Percentiles rank a stretch among this genome's conserved stretches.
Evolutionary conservation across 148 eudicot species (phyloP).

Genomic region (Arbutus unedo): DNA sequence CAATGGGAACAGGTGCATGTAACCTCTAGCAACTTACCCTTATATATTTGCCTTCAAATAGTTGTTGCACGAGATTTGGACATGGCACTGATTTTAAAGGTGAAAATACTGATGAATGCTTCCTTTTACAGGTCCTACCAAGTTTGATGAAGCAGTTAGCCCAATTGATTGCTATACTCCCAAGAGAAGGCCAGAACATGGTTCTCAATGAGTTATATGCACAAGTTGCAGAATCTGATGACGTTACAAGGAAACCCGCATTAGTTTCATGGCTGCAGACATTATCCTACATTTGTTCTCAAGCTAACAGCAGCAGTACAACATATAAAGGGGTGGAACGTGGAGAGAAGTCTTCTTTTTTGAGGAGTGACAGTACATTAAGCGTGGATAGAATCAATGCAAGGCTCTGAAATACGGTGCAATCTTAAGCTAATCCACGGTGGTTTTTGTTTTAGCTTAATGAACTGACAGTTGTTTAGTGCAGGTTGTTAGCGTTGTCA

Average conservation of each 20-base stretch:
- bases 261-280: conserved; percentile 95
- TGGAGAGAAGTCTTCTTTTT: conserved; percentile 23
- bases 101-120: neutral
- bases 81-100: neutral
- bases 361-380: conserved; percentile 21
- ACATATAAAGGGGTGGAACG: conserved; percentile 20
- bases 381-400: conserved; percentile 39
- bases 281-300: conserved; percentile 70
- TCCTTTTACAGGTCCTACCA: conserved; percentile 65
- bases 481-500: neutral
- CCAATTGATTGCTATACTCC: conserved; percentile 51
- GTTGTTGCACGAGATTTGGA: neutral
- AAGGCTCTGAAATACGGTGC: conserved; percentile 36
- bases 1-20: neutral
- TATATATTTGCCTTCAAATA: neutral
- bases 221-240: conserved; percentile 89
- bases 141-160: conserved; percentile 81
- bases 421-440: conserved; percentile 12
- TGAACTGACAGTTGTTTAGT: conserved; percentile 1
- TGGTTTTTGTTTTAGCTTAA: conserved; percentile 11
- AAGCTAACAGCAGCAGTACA: conserved; percentile 25
- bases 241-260: conserved; percentile 76
- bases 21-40: neutral
- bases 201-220: conserved; percentile 67
- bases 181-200: conserved; percentile 58